A percentile compares a stretch with the other conserved stretches of the same genome.
phyloP scores from a whole-genome alignment of 2,329 filamentous ascomycete species.

The Botrytis fabae region DNA sequence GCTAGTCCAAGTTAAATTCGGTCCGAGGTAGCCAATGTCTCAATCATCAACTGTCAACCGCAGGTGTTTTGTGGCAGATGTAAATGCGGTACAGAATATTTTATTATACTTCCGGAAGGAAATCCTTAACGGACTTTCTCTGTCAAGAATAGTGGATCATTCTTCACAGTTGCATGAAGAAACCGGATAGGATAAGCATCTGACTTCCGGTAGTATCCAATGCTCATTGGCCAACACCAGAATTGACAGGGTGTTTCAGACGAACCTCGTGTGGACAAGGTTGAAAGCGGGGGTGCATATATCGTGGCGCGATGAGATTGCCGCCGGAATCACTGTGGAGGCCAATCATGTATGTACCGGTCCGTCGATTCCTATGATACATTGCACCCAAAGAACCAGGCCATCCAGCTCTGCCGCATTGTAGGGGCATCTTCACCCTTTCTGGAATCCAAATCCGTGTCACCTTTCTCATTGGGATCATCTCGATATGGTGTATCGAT shows the following conservation, averaged over 20 bases:
- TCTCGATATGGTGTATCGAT: slow-evolving; percentile 29
- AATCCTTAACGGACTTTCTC: background rate
- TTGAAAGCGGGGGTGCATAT: slow-evolving; percentile 15
- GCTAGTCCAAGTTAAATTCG: slow-evolving; percentile 14
- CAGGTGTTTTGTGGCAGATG: background rate
- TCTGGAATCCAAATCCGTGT: background rate
- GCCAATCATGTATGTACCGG: slow-evolving; percentile 11
- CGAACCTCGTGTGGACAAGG: slow-evolving; percentile 5
- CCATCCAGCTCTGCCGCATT: slow-evolving; percentile 22
- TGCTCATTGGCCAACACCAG: background rate
- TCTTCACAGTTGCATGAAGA: background rate
- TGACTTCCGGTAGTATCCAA: background rate
- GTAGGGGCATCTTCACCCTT: background rate
- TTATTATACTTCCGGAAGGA: background rate
- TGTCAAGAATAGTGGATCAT: background rate
- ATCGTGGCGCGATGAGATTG: background rate
- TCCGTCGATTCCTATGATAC: slow-evolving; percentile 17
- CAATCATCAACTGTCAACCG: slow-evolving; percentile 7
- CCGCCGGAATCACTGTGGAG: slow-evolving; percentile 6
- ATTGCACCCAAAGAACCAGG: slow-evolving; percentile 24
- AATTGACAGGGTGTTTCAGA: background rate
- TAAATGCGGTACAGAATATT: background rate
- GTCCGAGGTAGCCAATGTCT: slow-evolving; percentile 22
- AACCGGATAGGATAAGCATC: background rate
- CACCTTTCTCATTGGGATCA: slow-evolving; percentile 23